Evolutionary conservation across 371 early-diverging fungal species (phyloP), one percentile per base, ranked within the genome.

Genomic region (Mortierella sp.): DNA sequence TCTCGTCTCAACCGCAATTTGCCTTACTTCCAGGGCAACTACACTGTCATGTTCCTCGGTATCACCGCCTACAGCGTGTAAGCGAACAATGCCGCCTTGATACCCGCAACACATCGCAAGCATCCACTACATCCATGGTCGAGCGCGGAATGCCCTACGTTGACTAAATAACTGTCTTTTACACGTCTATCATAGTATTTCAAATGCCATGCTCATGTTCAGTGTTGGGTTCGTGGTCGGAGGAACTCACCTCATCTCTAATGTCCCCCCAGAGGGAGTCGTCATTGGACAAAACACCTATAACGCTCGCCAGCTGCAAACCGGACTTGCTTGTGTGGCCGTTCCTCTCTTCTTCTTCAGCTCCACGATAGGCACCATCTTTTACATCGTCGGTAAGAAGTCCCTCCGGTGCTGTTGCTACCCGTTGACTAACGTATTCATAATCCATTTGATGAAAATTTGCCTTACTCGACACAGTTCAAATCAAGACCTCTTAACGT

Each of bases 31-130:
- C 91, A 89, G 47, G 87, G 89, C 76, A 93, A 93, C 79, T 93
- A 93, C 73, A 83, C 89, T 24, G 52, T 92, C 48, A 87, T 93
- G 63, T 79, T 92, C 64, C 70, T 91, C 14, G 88, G 86, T 22
- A 85, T 93, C 61, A 85, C 90, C 11, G 87, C 91, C 61, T 93
- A 92, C 80, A 89, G 89, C 22, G 69, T 93, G 93, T 93, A 91
- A 87, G 88, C 79, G 31, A 26, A 3, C 19, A 47, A 37, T 58
- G 19, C 14, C 45, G 22, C 3, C 19, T 16, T 14, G 19, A 13
- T 63, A 34, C 45, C 9, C 29, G 10, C n/a, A 34, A 13, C 37
- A 14, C 11, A 13, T 53, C 13, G 13, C 53, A 19, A 53, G 16
- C 41, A 19, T 16, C 8, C 53, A 24, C 53, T 53, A 16, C 37